phyloP scores from a whole-genome alignment of 2,329 filamentous ascomycete genomes.

The Phialophora tarda region DNA sequence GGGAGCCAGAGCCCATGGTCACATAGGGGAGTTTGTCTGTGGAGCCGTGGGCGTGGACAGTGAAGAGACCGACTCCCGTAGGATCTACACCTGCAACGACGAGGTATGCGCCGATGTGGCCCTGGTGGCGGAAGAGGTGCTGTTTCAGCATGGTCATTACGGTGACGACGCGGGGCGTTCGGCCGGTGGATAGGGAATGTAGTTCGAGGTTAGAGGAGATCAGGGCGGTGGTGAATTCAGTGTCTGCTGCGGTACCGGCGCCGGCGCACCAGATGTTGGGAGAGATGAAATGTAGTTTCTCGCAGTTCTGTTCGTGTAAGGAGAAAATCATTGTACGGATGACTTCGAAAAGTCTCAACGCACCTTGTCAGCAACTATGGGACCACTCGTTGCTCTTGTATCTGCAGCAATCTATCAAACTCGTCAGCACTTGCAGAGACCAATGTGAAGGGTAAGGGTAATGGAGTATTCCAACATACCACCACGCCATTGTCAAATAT shows the following conservation, averaged over 20 bases:
- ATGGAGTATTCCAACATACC: constrained; percentile 60
- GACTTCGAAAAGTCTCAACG: constrained; percentile 22
- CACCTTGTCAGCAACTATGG: constrained; percentile 98
- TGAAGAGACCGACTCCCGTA: constrained; percentile 93
- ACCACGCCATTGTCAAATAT: constrained; percentile 96
- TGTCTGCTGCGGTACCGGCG: constrained; percentile 96
- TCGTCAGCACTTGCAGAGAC: constrained; percentile 37
- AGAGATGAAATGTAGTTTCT: constrained; percentile 98
- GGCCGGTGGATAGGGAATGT: constrained; percentile 92
- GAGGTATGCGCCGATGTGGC: constrained; percentile 95
- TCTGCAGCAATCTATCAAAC: constrained; percentile 84
- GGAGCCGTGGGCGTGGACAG: constrained; percentile 95
- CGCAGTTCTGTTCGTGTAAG: constrained; percentile 74
- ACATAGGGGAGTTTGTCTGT: constrained; percentile 99
- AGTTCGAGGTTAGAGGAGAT: constrained; percentile 99
- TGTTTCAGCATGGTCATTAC: constrained; percentile 99
- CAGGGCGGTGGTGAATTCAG: constrained; percentile 97
- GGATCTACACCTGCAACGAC: constrained; percentile 97
- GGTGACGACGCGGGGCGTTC: constrained; percentile 94
- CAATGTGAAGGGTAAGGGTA: constrained; percentile 6
- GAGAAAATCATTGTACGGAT: neutral
- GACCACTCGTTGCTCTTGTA: constrained; percentile 93
- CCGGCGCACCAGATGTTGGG: constrained; percentile 99
- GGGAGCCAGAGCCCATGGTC: constrained; percentile 95
- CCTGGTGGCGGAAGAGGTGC: constrained; percentile 98